Percentiles rank a stretch among this genome's conserved stretches.
phyloP scores from a whole-genome alignment of 2,329 filamentous ascomycete species.

The Fusarium anguioides region DNA sequence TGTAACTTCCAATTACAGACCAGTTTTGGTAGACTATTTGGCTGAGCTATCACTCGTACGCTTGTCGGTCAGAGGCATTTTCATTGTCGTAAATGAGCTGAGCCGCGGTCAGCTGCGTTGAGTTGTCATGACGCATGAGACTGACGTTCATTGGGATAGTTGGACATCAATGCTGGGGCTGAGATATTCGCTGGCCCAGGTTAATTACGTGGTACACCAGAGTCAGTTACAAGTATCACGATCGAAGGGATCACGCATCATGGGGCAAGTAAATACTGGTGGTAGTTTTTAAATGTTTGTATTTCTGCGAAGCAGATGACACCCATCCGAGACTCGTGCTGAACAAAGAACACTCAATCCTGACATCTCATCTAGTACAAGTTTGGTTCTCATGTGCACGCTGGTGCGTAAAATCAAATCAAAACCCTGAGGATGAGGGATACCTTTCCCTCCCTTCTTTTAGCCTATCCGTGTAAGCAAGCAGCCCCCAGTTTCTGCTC shows the following conservation, averaged over 20 bases:
- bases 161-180: neutral
- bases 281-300: neutral
- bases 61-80: neutral
- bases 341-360: neutral
- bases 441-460: constrained; percentile 28
- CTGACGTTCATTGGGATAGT: neutral
- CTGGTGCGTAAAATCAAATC: constrained; percentile 1
- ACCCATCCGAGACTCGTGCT: neutral
- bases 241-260: neutral
- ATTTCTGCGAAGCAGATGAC: constrained; percentile 12
- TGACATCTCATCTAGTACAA: neutral
- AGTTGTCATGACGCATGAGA: constrained; percentile 18
- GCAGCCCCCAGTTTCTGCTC: constrained; percentile 29
- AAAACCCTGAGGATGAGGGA: constrained; percentile 18
- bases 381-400: neutral
- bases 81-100: constrained; percentile 6
- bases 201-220: neutral
- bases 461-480: constrained; percentile 33
- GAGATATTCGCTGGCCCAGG: neutral
- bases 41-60: neutral
- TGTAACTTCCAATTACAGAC: constrained; percentile 7
- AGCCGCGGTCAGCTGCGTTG: neutral
- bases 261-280: neutral
- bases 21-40: neutral
- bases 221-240: neutral